Percentiles rank a stretch among this genome's conserved stretches.
These are phyloP conservation scores for Microbotryum saponariae DNA, from an alignment of 1,284 basidiomycete species.

Conservation along the genomic window DNA sequence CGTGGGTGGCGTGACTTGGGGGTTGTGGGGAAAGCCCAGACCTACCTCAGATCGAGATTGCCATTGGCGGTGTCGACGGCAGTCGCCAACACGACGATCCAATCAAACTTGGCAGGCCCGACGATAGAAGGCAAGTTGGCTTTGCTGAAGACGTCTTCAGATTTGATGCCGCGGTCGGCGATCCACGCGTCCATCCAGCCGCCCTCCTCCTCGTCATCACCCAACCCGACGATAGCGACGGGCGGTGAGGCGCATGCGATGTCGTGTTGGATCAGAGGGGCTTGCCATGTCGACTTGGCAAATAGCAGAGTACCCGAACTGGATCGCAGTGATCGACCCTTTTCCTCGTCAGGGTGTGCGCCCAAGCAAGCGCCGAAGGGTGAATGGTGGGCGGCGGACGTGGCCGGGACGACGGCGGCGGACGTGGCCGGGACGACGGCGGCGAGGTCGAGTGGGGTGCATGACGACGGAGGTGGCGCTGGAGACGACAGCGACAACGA, in stretches of 20 bases:
- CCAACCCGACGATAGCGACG: not conserved
- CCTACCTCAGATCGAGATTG: conserved; percentile 17
- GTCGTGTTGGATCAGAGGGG: not conserved
- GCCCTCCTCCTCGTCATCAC: conserved; percentile 9
- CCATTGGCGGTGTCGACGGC: conserved; percentile 12
- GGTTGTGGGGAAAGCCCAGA: too few relatives aligned
- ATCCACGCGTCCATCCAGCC: conserved; percentile 6
- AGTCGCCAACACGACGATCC: conserved; percentile 6
- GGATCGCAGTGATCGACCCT: conserved; percentile 11
- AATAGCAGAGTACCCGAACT: not conserved
- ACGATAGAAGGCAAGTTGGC: not conserved
- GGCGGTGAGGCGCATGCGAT: not conserved
- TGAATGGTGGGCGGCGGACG: too few relatives aligned
- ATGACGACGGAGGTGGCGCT: too few relatives aligned
- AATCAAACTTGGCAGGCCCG: not conserved
- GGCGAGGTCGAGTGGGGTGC: too few relatives aligned
- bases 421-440: too few relatives aligned
- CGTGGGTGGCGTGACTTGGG: not conserved
- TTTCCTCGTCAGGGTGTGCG: conserved; percentile 25
- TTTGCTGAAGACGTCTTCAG: not conserved
- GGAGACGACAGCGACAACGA: too few relatives aligned
- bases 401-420: too few relatives aligned
- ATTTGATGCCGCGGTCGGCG: not conserved
- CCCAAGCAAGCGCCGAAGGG: not conserved
- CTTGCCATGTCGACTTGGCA: not conserved